These are phyloP conservation scores for Coffea canephora DNA, from an alignment of 257 asterid species.

Conservation along the genomic window DNA sequence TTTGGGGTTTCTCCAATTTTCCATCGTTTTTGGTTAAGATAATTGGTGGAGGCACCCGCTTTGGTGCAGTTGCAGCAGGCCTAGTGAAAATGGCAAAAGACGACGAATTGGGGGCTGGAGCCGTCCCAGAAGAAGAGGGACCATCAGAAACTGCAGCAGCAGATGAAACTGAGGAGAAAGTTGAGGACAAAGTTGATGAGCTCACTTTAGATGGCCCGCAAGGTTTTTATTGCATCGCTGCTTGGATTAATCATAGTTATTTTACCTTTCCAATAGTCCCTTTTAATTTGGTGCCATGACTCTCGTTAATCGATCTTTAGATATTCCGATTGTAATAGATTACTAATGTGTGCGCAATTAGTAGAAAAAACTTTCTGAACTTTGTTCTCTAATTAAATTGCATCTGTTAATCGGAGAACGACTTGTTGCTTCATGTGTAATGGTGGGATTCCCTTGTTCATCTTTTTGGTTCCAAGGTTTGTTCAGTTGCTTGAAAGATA, in stretches of 20 bases:
- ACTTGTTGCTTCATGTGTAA: background rate
- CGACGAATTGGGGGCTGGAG: constrained; percentile 13
- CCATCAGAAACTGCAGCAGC: constrained; percentile 25
- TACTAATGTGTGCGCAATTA: background rate
- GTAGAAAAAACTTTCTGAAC: background rate
- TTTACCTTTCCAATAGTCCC: background rate
- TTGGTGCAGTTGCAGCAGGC: constrained; percentile 6
- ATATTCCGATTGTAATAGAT: background rate
- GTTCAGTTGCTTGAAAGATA: background rate
- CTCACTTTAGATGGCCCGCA: constrained; percentile 53
- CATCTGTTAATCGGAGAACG: no score
- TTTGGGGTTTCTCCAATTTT: background rate
- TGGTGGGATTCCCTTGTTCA: background rate
- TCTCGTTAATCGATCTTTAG: background rate
- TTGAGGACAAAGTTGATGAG: constrained; percentile 52
- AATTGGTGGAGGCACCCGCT: background rate
- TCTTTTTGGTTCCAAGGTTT: background rate
- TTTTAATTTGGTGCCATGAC: background rate
- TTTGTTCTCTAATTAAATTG: background rate
- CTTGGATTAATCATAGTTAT: background rate
- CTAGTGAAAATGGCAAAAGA: constrained; percentile 18
- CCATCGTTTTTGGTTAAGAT: no score
- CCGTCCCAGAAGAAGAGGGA: constrained; percentile 35
- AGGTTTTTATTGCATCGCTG: constrained; percentile 22
- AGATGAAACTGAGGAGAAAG: constrained; percentile 36